Conservation (phyloP, 805 yeast species). For the Pachysolen tannophilus region DNA sequence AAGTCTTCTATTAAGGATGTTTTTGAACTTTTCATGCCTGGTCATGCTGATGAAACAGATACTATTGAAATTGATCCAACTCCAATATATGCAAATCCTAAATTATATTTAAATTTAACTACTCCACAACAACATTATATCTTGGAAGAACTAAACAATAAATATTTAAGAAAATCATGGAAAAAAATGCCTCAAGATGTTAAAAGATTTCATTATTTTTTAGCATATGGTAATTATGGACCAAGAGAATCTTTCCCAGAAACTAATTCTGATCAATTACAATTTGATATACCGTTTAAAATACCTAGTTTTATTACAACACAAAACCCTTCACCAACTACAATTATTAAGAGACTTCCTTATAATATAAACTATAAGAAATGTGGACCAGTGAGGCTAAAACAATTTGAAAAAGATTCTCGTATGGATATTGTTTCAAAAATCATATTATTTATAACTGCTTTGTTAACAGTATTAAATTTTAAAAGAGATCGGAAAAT, state of each 20-base stretch:
- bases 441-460: constrained; percentile 39
- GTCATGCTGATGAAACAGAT: constrained; percentile 15
- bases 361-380: constrained; percentile 27
- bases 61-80: constrained; percentile 27
- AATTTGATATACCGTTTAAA: constrained; percentile 54
- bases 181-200: constrained; percentile 34
- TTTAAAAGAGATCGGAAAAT: constrained; percentile 42
- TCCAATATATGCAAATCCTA: constrained; percentile 23
- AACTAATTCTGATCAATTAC: constrained; percentile 35
- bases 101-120: constrained; percentile 23
- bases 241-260: constrained; percentile 48
- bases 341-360: constrained; percentile 26
- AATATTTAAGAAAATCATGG: constrained; percentile 53
- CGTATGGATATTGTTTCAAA: constrained; percentile 54
- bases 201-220: constrained; percentile 51
- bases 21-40: constrained; percentile 22
- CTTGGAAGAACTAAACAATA: constrained; percentile 35
- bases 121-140: constrained; percentile 52
- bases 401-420: constrained; percentile 36
- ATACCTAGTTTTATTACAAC: constrained; percentile 27
- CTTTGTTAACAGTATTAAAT: constrained; percentile 41
- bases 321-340: constrained; percentile 19
- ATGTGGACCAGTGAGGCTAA: constrained; percentile 32
- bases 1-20: constrained; percentile 32
- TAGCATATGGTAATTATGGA: constrained; percentile 67